These are phyloP conservation scores for Yamadazyma spencermartinsiae DNA, from an alignment of 1,139 yeast species.

Conservation along the genomic window DNA sequence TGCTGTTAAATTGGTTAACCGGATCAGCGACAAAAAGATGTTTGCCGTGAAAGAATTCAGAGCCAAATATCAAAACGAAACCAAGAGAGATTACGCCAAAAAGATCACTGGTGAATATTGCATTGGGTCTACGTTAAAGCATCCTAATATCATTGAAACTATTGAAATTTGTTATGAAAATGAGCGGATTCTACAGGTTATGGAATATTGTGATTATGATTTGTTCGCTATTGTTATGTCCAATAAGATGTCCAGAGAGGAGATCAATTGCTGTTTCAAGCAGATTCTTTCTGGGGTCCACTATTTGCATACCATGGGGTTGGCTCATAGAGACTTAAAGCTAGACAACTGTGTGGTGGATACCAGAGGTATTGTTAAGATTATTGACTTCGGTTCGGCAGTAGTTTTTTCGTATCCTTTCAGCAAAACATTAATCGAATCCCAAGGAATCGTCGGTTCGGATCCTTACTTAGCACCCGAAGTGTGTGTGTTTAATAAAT, in stretches of 20 bases:
- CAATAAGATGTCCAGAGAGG: constrained; percentile 83
- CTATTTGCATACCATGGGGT: constrained; percentile 82
- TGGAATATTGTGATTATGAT: constrained; percentile 95
- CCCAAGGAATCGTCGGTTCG: constrained; percentile 91
- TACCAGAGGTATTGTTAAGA: constrained; percentile 78
- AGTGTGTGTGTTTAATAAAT: constrained; percentile 75
- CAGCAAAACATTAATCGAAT: constrained; percentile 72
- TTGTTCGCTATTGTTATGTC: constrained; percentile 95
- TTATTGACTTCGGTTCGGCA: constrained; percentile 93
- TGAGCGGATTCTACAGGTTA: constrained; percentile 83
- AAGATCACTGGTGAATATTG: constrained; percentile 95
- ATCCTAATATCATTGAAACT: constrained; percentile 88
- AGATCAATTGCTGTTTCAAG: constrained; percentile 86
- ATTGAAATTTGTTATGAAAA: constrained; percentile 89
- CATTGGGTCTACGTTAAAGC: constrained; percentile 87
- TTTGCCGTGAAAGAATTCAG: constrained; percentile 95
- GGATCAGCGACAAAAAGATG: constrained; percentile 65
- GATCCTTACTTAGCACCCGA: constrained; percentile 96
- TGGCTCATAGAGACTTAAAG: constrained; percentile 91
- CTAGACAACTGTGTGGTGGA: constrained; percentile 92
- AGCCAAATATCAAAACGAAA: constrained; percentile 71
- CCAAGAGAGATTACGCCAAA: constrained; percentile 84
- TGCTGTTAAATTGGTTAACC: constrained; percentile 71
- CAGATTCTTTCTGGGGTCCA: constrained; percentile 81
- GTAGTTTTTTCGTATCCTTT: constrained; percentile 92